phyloP scores from a whole-genome alignment of 1,284 basidiomycete species.

The Coriolopsis trogii region DNA sequence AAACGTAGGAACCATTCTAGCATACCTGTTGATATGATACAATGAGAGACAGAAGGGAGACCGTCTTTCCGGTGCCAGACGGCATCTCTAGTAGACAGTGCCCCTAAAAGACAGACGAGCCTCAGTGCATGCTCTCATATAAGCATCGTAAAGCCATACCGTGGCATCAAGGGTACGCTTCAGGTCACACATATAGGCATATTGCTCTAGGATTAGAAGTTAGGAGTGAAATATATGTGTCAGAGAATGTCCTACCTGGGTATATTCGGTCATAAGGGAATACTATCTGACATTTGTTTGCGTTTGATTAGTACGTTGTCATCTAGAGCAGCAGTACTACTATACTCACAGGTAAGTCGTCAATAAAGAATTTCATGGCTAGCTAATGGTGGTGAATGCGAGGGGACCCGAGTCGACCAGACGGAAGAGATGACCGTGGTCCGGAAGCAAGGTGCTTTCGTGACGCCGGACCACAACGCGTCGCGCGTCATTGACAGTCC shows the following conservation, averaged over 20 bases:
- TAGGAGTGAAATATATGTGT: neutral
- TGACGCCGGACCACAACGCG: slow-evolving; percentile 15
- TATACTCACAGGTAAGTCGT: slow-evolving; percentile 80
- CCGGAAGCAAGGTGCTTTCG: slow-evolving; percentile 13
- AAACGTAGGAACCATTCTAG: slow-evolving; percentile 55
- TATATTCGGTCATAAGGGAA: slow-evolving; percentile 94
- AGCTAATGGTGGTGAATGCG: neutral
- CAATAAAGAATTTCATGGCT: slow-evolving; percentile 94
- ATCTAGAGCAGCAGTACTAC: too few relatives aligned
- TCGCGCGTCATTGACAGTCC: slow-evolving; percentile 6
- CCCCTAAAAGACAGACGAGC: slow-evolving; percentile 57
- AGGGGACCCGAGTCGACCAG: slow-evolving; percentile 1
- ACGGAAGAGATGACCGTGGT: slow-evolving; percentile 16
- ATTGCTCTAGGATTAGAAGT: slow-evolving; percentile 72
- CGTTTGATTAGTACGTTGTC: neutral
- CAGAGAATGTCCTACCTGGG: slow-evolving; percentile 55
- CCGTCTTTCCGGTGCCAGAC: slow-evolving; percentile 98
- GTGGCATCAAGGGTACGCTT: slow-evolving; percentile 96
- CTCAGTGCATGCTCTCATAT: neutral
- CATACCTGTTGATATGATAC: slow-evolving; percentile 95
- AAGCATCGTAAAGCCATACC: slow-evolving; percentile 39
- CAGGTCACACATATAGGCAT: slow-evolving; percentile 98
- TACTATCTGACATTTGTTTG: slow-evolving; percentile 57
- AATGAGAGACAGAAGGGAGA: slow-evolving; percentile 94
- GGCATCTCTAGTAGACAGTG: slow-evolving; percentile 99